These are phyloP conservation scores for Echinochloa phyllopogon DNA, from an alignment of 176 grass and related monocot genomes.

Conservation along the genomic window DNA sequence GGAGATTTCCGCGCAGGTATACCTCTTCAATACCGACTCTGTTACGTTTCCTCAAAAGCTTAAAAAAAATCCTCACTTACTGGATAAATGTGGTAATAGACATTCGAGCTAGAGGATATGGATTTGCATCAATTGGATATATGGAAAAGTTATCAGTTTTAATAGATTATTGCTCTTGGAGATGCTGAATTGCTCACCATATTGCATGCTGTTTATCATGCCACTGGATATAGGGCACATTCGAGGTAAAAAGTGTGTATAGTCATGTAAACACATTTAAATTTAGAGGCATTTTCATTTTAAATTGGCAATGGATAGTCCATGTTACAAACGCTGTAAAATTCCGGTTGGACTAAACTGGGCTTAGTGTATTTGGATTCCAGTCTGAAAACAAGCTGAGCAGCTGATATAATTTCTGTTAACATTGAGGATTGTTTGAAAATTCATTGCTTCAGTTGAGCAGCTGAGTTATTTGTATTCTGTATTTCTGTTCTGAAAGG, in stretches of 20 bases:
- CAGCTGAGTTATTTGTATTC: background rate
- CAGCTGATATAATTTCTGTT: background rate
- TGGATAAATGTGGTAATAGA: background rate
- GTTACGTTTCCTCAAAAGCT: background rate
- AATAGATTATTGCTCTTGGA: background rate
- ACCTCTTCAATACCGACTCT: background rate
- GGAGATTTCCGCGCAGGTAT: slow-evolving; percentile 96
- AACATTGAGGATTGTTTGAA: background rate
- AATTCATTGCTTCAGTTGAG: slow-evolving; percentile 3
- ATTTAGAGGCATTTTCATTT: background rate
- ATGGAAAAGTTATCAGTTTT: background rate
- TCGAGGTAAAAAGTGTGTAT: background rate
- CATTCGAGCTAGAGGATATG: background rate
- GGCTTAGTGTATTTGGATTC: background rate
- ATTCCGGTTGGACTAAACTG: background rate
- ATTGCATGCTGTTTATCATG: background rate
- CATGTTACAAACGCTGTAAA: background rate
- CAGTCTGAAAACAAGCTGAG: background rate
- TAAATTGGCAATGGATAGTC: background rate
- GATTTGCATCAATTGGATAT: background rate
- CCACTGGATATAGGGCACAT: background rate
- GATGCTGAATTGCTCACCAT: background rate
- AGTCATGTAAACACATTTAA: background rate
- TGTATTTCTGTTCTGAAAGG: background rate
- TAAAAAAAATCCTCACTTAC: background rate